Evolutionary conservation across 2,329 filamentous ascomycete genomes (phyloP).

Genomic region (Ophiostoma fasciatum): DNA sequence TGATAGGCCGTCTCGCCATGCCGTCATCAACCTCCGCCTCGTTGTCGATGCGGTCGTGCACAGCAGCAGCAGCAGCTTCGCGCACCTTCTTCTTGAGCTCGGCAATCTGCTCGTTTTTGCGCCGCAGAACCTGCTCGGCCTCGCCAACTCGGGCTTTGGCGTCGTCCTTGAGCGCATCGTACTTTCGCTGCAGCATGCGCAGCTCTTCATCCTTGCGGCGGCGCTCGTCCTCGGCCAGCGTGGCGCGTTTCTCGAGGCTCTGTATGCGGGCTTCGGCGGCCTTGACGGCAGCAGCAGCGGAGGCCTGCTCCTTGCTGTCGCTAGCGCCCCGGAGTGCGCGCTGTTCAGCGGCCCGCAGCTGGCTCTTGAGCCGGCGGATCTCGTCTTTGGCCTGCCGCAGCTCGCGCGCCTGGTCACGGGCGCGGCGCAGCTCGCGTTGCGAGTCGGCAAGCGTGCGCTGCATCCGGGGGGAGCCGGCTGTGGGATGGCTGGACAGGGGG

Average conservation of each 20-base stretch:
- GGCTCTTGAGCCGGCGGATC: conserved; percentile 34
- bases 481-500: conserved; percentile 9
- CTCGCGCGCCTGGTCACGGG: conserved; percentile 38
- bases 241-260: conserved; percentile 18
- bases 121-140: conserved; percentile 37
- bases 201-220: conserved; percentile 33
- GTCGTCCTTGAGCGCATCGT: conserved; percentile 37
- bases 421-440: conserved; percentile 38
- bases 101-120: conserved; percentile 41
- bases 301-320: conserved; percentile 20
- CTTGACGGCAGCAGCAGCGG: conserved; percentile 15
- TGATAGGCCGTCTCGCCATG: background rate
- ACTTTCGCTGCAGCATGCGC: conserved; percentile 30
- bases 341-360: conserved; percentile 33
- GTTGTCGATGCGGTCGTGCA: background rate
- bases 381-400: conserved; percentile 36
- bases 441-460: conserved; percentile 37
- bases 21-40: background rate
- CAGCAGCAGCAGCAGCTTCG: background rate
- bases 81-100: conserved; percentile 32
- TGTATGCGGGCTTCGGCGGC: conserved; percentile 13
- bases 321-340: conserved; percentile 23
- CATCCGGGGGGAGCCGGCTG: conserved; percentile 31
- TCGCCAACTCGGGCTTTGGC: conserved; percentile 39
- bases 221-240: conserved; percentile 17